A percentile compares a stretch with the other conserved stretches of the same genome.
Evolutionary conservation across 2,329 filamentous ascomycete genomes (phyloP).

Genomic region (Graphilbum sp.): DNA sequence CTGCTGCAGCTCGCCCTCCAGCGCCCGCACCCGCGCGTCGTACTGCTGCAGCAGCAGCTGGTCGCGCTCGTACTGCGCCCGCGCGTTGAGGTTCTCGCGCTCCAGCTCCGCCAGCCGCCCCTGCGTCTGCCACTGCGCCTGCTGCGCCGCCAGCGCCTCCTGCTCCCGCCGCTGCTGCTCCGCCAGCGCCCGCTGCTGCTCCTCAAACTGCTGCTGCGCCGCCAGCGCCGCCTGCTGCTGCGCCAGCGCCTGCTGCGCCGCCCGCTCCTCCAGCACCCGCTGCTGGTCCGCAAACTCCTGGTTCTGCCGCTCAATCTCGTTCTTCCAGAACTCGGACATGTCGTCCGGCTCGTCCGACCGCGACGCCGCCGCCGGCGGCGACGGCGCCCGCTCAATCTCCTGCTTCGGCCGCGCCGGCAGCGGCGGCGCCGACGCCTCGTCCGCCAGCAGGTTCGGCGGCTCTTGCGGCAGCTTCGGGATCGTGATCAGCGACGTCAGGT

Average conservation of each 20-base stretch:
- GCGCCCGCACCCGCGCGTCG: slow-evolving; percentile 79
- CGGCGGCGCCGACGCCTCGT: slow-evolving; percentile 70
- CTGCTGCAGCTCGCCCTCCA: slow-evolving; percentile 74
- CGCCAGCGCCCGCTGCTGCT: slow-evolving; percentile 72
- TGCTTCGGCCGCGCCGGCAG: slow-evolving; percentile 67
- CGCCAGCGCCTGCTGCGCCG: slow-evolving; percentile 61
- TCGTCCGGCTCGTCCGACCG: slow-evolving; percentile 74
- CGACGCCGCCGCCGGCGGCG: slow-evolving; percentile 51
- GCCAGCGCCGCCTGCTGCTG: slow-evolving; percentile 74
- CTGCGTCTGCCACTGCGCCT: slow-evolving; percentile 86
- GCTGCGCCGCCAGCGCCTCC: slow-evolving; percentile 74
- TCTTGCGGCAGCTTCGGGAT: slow-evolving; percentile 93
- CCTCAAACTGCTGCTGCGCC: slow-evolving; percentile 88
- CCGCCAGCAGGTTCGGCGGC: slow-evolving; percentile 71
- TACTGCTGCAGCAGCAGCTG: slow-evolving; percentile 96
- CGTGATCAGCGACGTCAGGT: slow-evolving; percentile 88
- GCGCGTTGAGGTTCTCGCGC: slow-evolving; percentile 83
- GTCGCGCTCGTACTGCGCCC: slow-evolving; percentile 92
- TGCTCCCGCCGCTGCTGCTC: slow-evolving; percentile 87
- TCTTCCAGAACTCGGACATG: slow-evolving; percentile 97
- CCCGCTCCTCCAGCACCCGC: slow-evolving; percentile 70
- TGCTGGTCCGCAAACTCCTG: slow-evolving; percentile 93
- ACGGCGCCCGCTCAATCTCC: slow-evolving; percentile 52
- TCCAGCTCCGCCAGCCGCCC: slow-evolving; percentile 91
- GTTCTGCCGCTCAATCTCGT: slow-evolving; percentile 77